These are phyloP conservation scores for Colletotrichum costaricense DNA, from an alignment of 2,329 filamentous ascomycete species.

Conservation along the genomic window DNA sequence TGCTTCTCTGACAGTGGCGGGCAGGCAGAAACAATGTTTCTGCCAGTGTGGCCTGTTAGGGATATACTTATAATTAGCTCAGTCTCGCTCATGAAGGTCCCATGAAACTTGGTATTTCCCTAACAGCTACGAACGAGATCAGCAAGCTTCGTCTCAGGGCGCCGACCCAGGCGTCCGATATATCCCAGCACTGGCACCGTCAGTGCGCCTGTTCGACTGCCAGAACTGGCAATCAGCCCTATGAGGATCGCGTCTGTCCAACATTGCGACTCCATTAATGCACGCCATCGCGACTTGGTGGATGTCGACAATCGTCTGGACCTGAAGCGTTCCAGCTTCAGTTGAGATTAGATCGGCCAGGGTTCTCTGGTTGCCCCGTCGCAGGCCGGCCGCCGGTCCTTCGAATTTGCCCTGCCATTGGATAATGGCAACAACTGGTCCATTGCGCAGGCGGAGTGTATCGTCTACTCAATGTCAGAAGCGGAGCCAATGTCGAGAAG, in stretches of 20 bases:
- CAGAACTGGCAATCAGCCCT: slow-evolving; percentile 25
- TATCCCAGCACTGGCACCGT: neutral
- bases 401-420: slow-evolving; percentile 18
- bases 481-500: neutral
- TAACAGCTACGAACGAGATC: neutral
- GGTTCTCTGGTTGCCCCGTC: slow-evolving; percentile 21
- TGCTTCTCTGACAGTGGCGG: neutral
- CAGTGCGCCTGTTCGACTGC: neutral
- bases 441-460: neutral
- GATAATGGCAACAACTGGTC: slow-evolving; percentile 24
- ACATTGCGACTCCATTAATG: slow-evolving; percentile 21
- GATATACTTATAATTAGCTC: neutral
- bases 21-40: slow-evolving; percentile 31
- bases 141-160: slow-evolving; percentile 15
- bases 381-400: slow-evolving; percentile 21
- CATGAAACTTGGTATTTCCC: neutral
- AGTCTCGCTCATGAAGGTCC: fast-evolving
- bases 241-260: slow-evolving; percentile 7
- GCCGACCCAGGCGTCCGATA: neutral
- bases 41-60: slow-evolving; percentile 2
- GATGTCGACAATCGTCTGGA: neutral
- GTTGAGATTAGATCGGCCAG: slow-evolving; percentile 9
- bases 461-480: neutral
- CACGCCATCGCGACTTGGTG: slow-evolving; percentile 19
- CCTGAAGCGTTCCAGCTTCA: slow-evolving; percentile 33